phyloP scores from a whole-genome alignment of 257 asterid genomes.

The Perilla frutescens region DNA sequence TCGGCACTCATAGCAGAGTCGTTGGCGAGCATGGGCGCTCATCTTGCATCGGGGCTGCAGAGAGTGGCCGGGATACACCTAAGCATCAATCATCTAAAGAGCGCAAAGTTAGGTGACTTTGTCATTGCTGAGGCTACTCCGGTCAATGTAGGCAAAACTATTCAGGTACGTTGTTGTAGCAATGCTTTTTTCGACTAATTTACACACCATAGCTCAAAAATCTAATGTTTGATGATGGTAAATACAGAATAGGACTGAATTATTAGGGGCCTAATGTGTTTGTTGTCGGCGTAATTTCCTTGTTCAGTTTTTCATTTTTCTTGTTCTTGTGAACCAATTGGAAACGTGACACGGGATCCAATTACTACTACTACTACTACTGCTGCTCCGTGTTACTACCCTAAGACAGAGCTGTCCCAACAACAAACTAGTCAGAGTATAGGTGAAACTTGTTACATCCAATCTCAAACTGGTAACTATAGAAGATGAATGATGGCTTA shows the following conservation, averaged over 20 bases:
- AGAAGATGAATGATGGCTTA: background rate
- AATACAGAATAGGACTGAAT: background rate
- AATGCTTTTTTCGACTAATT: background rate
- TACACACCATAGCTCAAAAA: background rate
- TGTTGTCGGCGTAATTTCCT: background rate
- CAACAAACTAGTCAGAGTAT: conserved; percentile 5
- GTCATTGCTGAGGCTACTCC: conserved; percentile 78
- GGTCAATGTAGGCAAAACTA: conserved; percentile 60
- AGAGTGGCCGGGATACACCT: conserved; percentile 64
- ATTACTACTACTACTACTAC: background rate
- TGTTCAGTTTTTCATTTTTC: background rate
- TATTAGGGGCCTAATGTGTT: background rate
- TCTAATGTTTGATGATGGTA: background rate
- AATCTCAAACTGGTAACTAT: background rate
- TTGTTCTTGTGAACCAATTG: background rate
- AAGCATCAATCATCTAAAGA: conserved; percentile 63
- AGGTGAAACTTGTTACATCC: background rate
- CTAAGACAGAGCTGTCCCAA: background rate
- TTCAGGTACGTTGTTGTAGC: conserved; percentile 52
- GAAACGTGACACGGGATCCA: too few species aligned
- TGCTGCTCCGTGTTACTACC: background rate
- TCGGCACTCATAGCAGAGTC: conserved; percentile 62
- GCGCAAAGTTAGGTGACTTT: conserved; percentile 74
- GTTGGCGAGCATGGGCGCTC: conserved; percentile 65
- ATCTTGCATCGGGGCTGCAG: conserved; percentile 53